A percentile compares a stretch with the other conserved stretches of the same genome.
Evolutionary conservation across 2,329 filamentous ascomycete genomes (phyloP).

Genomic region (Xylaria sp.): DNA sequence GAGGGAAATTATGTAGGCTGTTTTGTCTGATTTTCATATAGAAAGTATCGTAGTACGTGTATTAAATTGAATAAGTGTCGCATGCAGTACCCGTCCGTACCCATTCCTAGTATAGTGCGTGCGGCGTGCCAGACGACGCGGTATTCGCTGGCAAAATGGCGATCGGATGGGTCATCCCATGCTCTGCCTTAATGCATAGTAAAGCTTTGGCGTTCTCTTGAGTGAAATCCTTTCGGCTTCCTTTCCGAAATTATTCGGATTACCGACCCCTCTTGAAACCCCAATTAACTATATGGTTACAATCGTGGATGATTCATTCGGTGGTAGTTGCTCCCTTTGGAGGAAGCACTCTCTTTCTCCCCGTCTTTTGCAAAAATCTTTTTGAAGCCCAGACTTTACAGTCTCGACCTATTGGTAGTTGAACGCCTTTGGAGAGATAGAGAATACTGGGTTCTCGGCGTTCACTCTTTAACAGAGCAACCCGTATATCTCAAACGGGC

Average conservation of each 20-base stretch:
- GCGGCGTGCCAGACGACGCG: conserved; percentile 8
- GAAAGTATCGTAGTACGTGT: conserved; percentile 17
- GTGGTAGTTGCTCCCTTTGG: not conserved
- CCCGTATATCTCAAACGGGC: not conserved
- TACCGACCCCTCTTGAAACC: not conserved
- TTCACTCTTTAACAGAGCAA: not conserved
- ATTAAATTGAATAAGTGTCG: conserved; percentile 24
- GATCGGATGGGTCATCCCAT: conserved; percentile 14
- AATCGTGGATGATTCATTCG: not conserved
- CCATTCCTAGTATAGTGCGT: conserved; percentile 16
- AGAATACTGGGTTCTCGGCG: not conserved
- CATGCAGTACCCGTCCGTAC: conserved; percentile 8
- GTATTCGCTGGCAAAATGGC: conserved; percentile 36
- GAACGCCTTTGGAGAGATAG: not conserved
- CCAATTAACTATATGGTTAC: not conserved
- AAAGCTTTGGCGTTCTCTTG: not conserved
- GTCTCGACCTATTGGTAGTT: not conserved
- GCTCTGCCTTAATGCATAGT: conserved; percentile 10
- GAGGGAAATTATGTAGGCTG: conserved; percentile 11
- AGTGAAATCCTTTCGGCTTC: not conserved
- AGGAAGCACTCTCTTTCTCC: not conserved
- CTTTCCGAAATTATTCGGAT: not conserved
- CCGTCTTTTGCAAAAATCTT: not conserved
- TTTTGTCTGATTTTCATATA: conserved; percentile 18
- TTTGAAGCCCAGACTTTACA: not conserved